Evolutionary conservation across 805 yeast genomes (phyloP).

Genomic region (Ogataea glucozyma): DNA sequence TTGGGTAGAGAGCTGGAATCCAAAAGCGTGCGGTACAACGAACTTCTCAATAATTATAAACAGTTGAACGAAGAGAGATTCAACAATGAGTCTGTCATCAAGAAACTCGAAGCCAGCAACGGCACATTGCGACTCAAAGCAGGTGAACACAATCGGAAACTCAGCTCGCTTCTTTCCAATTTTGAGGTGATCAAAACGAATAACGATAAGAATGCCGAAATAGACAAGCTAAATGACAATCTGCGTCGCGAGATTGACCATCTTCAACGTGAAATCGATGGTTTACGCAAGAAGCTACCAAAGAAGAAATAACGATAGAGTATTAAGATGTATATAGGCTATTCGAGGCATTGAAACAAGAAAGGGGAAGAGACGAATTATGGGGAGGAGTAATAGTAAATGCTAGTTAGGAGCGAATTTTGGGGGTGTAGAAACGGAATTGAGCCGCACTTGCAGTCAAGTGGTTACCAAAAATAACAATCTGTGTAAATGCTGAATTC

Average conservation of each 20-base stretch:
- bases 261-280: slow-evolving; percentile 23
- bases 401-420: no score
- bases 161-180: slow-evolving; percentile 29
- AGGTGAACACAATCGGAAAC: slow-evolving; percentile 16
- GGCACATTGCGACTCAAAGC: slow-evolving; percentile 19
- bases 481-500: no score
- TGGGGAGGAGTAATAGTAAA: no score
- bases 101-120: slow-evolving; percentile 23
- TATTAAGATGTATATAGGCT: neutral
- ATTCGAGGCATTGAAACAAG: neutral
- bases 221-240: slow-evolving; percentile 29
- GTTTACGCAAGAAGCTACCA: slow-evolving; percentile 11
- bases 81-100: slow-evolving; percentile 27
- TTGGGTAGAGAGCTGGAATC: slow-evolving; percentile 17
- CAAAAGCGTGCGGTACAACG: slow-evolving; percentile 27
- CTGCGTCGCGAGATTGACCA: slow-evolving; percentile 30
- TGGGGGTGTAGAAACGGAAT: no score
- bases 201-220: slow-evolving; percentile 34
- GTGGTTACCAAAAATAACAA: no score
- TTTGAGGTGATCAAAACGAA: slow-evolving; percentile 36
- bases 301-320: neutral
- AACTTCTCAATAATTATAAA: slow-evolving; percentile 34
- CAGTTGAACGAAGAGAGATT: slow-evolving; percentile 37
- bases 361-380: neutral
- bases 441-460: no score